Conservation (phyloP, 768 basidiomycete species). For the Tylopilus rubrobrunneus region DNA sequence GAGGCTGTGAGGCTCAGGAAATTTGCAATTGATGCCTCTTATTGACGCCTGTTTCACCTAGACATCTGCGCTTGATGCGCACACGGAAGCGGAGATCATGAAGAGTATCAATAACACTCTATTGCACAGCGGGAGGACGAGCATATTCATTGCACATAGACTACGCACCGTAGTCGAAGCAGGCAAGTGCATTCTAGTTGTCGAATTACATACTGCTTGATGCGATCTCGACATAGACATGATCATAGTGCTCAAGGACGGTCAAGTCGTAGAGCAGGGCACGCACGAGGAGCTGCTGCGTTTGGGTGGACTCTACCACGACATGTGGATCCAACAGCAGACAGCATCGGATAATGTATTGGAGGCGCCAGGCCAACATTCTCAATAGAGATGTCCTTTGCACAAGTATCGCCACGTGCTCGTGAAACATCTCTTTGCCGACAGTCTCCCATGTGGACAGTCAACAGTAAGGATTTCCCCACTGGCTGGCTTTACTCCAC, state of each 20-base stretch:
- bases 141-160: constrained; percentile 95
- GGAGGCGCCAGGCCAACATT: constrained; percentile 12
- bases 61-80: constrained; percentile 95
- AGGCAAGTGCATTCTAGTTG: constrained; percentile 42
- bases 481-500: neutral
- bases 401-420: neutral
- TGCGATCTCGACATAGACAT: constrained; percentile 49
- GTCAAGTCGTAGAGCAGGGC: constrained; percentile 87
- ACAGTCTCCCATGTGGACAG: neutral
- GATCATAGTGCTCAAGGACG: constrained; percentile 93
- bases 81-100: constrained; percentile 95
- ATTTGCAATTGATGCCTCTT: neutral
- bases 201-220: constrained; percentile 1
- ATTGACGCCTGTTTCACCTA: constrained; percentile 26
- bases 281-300: constrained; percentile 85
- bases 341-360: constrained; percentile 37
- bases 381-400: neutral
- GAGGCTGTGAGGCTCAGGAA: constrained; percentile 72
- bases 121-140: constrained; percentile 76
- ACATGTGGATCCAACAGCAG: constrained; percentile 86
- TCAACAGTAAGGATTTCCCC: neutral
- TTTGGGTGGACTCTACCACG: constrained; percentile 64
- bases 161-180: constrained; percentile 87
- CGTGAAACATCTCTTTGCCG: neutral
- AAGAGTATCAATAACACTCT: constrained; percentile 82